phyloP scores from a whole-genome alignment of 2,329 filamentous ascomycete genomes.

The Trichoderma citrinoviride region DNA sequence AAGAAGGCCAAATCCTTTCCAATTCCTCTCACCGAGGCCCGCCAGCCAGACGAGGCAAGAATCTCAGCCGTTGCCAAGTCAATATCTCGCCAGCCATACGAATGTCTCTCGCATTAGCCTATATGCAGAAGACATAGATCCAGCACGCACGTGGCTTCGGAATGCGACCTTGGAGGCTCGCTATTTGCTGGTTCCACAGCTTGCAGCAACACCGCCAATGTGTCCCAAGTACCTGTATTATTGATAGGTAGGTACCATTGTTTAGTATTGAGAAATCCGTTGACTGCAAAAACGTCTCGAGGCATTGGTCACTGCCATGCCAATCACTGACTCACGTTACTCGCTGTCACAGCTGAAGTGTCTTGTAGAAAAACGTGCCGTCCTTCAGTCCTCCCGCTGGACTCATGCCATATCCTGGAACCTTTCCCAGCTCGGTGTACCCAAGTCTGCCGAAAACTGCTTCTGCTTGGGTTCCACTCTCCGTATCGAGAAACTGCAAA shows the following conservation, averaged over 20 bases:
- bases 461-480: slow-evolving; percentile 52
- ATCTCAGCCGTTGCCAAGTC: not conserved
- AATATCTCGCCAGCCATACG: not conserved
- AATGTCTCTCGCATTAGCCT: slow-evolving; percentile 11
- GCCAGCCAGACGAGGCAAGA: not conserved
- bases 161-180: not conserved
- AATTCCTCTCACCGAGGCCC: slow-evolving; percentile 1
- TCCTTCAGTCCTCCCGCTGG: slow-evolving; percentile 49
- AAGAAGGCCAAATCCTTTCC: not conserved
- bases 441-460: slow-evolving; percentile 54
- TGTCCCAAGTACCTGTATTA: not conserved
- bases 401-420: slow-evolving; percentile 53
- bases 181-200: not conserved
- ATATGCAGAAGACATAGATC: not conserved
- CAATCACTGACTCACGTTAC: no score
- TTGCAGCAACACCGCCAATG: not conserved
- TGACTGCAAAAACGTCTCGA: not conserved
- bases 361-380: slow-evolving; percentile 59
- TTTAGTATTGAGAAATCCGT: not conserved
- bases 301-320: no score
- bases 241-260: no score
- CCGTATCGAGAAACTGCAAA: slow-evolving; percentile 50
- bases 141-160: slow-evolving; percentile 10
- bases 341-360: slow-evolving; percentile 36
- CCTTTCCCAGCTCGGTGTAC: slow-evolving; percentile 53